Evolutionary conservation across 2,329 filamentous ascomycete genomes (phyloP).

Genomic region (Aspergillaceae sp.): DNA sequence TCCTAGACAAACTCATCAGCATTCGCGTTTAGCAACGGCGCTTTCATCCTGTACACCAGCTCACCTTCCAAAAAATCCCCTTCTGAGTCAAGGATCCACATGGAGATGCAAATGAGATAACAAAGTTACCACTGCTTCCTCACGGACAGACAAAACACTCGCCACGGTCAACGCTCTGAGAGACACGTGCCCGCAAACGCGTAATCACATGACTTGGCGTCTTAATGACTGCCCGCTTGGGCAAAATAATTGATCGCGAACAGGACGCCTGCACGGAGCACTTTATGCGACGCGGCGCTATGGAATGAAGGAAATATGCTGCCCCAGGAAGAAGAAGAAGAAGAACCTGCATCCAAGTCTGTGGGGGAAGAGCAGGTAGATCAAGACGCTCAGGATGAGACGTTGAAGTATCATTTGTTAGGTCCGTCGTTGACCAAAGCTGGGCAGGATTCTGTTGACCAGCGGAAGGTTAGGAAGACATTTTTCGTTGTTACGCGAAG

Average conservation of each 20-base stretch:
- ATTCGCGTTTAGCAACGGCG: no score
- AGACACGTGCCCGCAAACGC: slow-evolving; percentile 18
- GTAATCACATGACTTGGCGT: slow-evolving; percentile 28
- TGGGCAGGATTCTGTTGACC: slow-evolving; percentile 87
- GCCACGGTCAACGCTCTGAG: slow-evolving; percentile 7
- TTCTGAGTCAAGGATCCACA: slow-evolving; percentile 57
- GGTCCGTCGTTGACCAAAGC: slow-evolving; percentile 90
- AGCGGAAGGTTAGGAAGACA: slow-evolving; percentile 55
- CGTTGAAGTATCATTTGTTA: slow-evolving; percentile 80
- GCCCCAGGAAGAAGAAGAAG: slow-evolving; percentile 9
- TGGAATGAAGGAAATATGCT: slow-evolving; percentile 15
- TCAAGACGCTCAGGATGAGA: slow-evolving; percentile 32
- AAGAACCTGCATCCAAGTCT: neutral
- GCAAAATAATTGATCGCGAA: slow-evolving; percentile 4
- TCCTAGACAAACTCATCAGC: slow-evolving; percentile 34
- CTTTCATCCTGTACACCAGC: slow-evolving; percentile 14
- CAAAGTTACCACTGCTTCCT: no score
- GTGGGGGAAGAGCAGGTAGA: neutral
- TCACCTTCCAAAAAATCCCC: slow-evolving; percentile 39
- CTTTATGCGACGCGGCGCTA: neutral
- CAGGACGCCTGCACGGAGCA: no score
- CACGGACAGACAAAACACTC: no score
- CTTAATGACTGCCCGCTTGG: slow-evolving; percentile 19
- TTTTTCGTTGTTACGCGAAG: no score
- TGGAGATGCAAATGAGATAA: slow-evolving; percentile 21